These are phyloP conservation scores for Metarhizium anisopliae DNA, from an alignment of 2,329 filamentous ascomycete species.

Conservation along the genomic window DNA sequence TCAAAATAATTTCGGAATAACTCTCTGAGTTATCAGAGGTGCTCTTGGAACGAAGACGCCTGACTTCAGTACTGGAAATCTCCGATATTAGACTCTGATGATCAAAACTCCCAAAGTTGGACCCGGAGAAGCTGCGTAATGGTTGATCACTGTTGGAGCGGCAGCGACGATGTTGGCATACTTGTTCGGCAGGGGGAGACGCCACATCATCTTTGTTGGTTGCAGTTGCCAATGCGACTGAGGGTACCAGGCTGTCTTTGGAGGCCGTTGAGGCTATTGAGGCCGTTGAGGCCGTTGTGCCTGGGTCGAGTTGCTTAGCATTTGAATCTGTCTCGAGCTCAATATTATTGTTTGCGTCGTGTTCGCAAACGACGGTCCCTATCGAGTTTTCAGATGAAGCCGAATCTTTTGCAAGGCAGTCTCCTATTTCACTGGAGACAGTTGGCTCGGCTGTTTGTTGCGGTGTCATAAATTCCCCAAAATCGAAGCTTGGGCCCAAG, in stretches of 20 bases:
- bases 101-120: conserved; percentile 1
- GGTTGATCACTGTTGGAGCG: conserved; percentile 6
- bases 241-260: neutral
- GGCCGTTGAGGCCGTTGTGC: neutral
- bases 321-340: neutral
- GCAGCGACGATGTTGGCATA: neutral
- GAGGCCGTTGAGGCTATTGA: no score
- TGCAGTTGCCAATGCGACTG: neutral
- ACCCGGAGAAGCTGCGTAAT: neutral
- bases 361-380: neutral
- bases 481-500: conserved; percentile 3
- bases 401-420: neutral
- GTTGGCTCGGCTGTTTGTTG: neutral
- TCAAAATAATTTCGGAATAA: neutral
- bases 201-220: neutral
- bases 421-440: neutral
- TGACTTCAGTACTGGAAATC: neutral
- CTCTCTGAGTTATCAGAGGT: conserved; percentile 2
- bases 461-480: conserved; percentile 2
- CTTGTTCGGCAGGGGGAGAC: neutral
- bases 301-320: neutral
- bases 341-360: neutral
- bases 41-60: conserved; percentile 3
- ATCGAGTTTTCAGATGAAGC: conserved; percentile 1
- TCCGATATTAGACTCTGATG: neutral